Conservation (phyloP, 2,329 filamentous ascomycete species). For the Colletotrichum chlorophyti region DNA sequence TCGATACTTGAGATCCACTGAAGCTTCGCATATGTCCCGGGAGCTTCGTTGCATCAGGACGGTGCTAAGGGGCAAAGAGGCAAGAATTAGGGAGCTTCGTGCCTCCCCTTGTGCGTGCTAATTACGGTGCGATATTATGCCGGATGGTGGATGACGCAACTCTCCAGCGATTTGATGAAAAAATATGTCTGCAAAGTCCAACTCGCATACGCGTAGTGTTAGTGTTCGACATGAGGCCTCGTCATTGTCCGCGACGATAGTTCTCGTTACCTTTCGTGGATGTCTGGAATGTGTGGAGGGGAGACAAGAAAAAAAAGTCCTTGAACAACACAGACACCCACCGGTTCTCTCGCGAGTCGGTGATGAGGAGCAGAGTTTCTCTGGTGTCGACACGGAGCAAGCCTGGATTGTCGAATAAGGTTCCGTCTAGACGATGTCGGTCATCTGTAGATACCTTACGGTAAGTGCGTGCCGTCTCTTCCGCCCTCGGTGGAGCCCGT, state of each 20-base stretch:
- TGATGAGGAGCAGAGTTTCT: neutral
- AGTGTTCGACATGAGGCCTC: neutral
- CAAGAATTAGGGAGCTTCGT: neutral
- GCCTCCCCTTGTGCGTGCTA: neutral
- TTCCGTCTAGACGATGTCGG: neutral
- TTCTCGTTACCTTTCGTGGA: no score
- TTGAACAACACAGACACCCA: neutral
- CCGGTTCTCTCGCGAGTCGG: neutral
- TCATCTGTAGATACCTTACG: no score
- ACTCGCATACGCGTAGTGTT: neutral
- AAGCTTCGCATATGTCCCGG: slow-evolving; percentile 13
- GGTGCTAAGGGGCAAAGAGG: neutral
- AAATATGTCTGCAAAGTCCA: no score
- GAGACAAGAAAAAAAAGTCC: no score
- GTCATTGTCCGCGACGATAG: neutral
- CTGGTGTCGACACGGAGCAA: no score
- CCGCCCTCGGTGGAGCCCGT: no score
- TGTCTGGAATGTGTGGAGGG: neutral
- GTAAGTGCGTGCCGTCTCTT: no score
- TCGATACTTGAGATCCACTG: neutral
- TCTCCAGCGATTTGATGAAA: neutral
- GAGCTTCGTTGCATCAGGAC: slow-evolving; percentile 16
- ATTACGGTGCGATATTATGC: no score
- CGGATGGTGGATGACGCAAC: slow-evolving; percentile 1
- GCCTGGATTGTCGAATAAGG: no score